Evolutionary conservation across 345 rosid genomes (phyloP).

Genomic region (Eucalyptus sp.): DNA sequence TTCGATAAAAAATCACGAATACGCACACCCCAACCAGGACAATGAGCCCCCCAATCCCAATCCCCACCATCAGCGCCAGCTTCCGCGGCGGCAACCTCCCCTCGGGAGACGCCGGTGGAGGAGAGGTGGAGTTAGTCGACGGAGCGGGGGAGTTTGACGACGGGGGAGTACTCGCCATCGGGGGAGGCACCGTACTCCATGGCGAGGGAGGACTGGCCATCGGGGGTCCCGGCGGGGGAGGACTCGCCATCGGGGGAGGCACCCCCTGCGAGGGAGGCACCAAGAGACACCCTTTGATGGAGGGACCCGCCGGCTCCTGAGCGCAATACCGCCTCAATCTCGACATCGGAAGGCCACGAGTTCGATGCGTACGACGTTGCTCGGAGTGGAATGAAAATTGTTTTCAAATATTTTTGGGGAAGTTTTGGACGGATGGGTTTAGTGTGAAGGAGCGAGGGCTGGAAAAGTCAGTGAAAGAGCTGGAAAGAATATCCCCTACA

Average conservation of each 20-base stretch:
- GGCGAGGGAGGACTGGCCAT: too few relatives aligned
- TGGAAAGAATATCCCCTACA: too few relatives aligned
- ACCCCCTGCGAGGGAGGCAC: too few relatives aligned
- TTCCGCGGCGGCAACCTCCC: conserved; percentile 7
- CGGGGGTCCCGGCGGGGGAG: too few relatives aligned
- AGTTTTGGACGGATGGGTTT: background rate
- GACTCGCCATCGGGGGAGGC: too few relatives aligned
- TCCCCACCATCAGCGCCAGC: conserved; percentile 9
- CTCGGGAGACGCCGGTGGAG: background rate
- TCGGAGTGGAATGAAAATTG: background rate
- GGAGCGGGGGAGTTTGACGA: background rate
- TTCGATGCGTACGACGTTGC: background rate
- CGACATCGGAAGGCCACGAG: too few relatives aligned
- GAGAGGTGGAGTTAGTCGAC: background rate
- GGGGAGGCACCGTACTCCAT: background rate
- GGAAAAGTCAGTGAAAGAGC: background rate
- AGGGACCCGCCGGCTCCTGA: too few relatives aligned
- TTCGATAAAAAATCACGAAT: conserved; percentile 2
- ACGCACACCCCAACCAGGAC: background rate
- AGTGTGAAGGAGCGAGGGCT: fast-evolving
- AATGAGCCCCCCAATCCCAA: conserved; percentile 5
- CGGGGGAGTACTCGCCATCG: too few relatives aligned
- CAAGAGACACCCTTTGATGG: too few relatives aligned
- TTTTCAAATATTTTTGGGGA: background rate
- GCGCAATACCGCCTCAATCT: too few relatives aligned